A percentile compares a stretch with the other conserved stretches of the same genome.
These are phyloP conservation scores for Ilyonectria mors-panacis DNA, from an alignment of 2,329 filamentous ascomycete species.

Conservation along the genomic window DNA sequence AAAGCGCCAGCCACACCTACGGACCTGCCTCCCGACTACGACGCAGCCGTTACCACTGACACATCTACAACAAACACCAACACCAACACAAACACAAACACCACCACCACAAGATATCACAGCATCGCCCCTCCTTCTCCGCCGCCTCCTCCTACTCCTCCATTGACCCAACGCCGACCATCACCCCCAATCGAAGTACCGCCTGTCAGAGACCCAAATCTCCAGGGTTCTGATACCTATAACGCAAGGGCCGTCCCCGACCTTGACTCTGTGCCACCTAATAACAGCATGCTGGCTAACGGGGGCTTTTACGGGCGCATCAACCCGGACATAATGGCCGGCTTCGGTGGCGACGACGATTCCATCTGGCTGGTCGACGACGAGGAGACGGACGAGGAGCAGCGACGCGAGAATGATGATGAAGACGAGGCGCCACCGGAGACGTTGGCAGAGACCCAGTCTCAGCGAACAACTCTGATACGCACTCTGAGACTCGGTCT, in stretches of 20 bases:
- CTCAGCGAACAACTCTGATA: slow-evolving; percentile 12
- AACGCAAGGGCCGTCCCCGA: slow-evolving; percentile 42
- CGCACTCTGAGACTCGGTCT: slow-evolving; percentile 24
- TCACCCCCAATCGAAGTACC: background rate
- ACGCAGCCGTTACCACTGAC: slow-evolving; percentile 9
- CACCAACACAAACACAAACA: slow-evolving; percentile 11
- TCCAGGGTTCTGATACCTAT: slow-evolving; percentile 26
- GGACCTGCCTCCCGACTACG: slow-evolving; percentile 28
- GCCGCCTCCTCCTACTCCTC: slow-evolving; percentile 13
- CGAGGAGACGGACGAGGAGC: slow-evolving; percentile 42
- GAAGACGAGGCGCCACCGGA: slow-evolving; percentile 30
- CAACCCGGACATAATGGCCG: slow-evolving; percentile 50
- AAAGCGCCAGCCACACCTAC: slow-evolving; percentile 28
- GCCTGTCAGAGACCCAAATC: slow-evolving; percentile 12
- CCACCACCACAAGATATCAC: slow-evolving; percentile 4
- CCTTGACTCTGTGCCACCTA: slow-evolving; percentile 44
- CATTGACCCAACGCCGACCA: slow-evolving; percentile 14
- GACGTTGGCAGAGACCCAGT: background rate
- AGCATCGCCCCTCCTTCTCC: slow-evolving; percentile 11
- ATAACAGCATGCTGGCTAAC: slow-evolving; percentile 48
- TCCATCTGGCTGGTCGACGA: slow-evolving; percentile 51
- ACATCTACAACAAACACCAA: slow-evolving; percentile 10
- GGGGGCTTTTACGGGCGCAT: slow-evolving; percentile 49
- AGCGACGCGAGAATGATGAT: background rate
- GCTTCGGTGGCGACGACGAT: slow-evolving; percentile 51